Conservation (phyloP, 306 rosid species). For the Calophaca sinica region DNA sequence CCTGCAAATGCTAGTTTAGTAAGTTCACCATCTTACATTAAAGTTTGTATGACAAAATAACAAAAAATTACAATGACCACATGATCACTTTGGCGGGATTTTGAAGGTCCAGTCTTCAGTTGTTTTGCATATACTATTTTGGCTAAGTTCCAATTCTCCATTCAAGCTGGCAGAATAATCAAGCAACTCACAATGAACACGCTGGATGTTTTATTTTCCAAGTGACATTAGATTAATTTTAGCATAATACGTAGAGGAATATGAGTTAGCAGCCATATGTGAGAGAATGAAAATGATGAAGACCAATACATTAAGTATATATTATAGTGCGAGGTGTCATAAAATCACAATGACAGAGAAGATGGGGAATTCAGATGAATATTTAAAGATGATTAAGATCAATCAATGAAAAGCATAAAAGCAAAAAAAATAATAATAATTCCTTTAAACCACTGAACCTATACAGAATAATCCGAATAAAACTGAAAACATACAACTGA, state of each 20-base stretch:
- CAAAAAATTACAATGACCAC: slow-evolving; percentile 26
- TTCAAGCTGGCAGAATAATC: slow-evolving; percentile 28
- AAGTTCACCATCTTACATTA: slow-evolving; percentile 14
- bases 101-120: background rate
- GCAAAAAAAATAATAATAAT: no score
- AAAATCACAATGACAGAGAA: slow-evolving; percentile 28
- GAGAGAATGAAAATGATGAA: slow-evolving; percentile 30
- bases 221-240: slow-evolving; percentile 20
- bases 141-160: slow-evolving; percentile 8
- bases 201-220: slow-evolving; percentile 7
- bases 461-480: slow-evolving; percentile 22
- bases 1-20: slow-evolving; percentile 29
- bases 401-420: slow-evolving; percentile 4
- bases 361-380: slow-evolving; percentile 15
- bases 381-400: slow-evolving; percentile 18
- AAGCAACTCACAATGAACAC: slow-evolving; percentile 37
- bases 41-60: slow-evolving; percentile 25
- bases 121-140: slow-evolving; percentile 27
- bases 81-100: slow-evolving; percentile 20
- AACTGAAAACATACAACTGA: slow-evolving; percentile 21
- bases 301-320: background rate
- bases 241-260: slow-evolving; percentile 26
- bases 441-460: slow-evolving; percentile 5
- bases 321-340: slow-evolving; percentile 8
- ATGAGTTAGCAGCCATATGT: background rate